Evolutionary conservation across 345 rosid genomes (phyloP).

Genomic region (Acer saccharum): DNA sequence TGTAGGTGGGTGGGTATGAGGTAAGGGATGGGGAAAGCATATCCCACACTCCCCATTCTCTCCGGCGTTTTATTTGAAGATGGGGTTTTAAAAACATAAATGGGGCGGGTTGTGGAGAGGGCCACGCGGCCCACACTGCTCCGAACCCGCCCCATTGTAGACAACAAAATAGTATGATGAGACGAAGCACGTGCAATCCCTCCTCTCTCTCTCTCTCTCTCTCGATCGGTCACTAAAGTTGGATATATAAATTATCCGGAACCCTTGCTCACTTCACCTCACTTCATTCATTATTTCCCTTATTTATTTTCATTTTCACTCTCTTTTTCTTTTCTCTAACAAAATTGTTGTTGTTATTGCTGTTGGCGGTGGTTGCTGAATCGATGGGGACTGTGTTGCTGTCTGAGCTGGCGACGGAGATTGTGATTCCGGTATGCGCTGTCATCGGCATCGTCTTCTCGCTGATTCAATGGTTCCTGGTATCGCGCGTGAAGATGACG

Average conservation of each 20-base stretch:
- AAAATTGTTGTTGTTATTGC: no score
- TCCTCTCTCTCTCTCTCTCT: background rate
- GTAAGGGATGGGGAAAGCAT: no score
- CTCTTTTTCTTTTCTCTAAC: background rate
- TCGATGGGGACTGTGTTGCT: slow-evolving; percentile 37
- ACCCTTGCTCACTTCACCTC: background rate
- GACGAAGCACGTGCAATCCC: background rate
- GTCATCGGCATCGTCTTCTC: slow-evolving; percentile 72
- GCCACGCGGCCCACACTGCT: no score
- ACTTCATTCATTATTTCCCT: no score
- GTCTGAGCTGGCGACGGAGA: slow-evolving; percentile 68
- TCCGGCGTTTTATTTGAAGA: no score
- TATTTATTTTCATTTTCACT: background rate
- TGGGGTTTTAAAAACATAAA: no score
- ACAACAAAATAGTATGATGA: background rate
- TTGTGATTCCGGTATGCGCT: slow-evolving; percentile 63
- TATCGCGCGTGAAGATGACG: slow-evolving; percentile 59
- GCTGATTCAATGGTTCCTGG: slow-evolving; percentile 65
- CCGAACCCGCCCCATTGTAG: no score
- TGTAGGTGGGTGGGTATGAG: no score
- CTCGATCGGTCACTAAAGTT: background rate
- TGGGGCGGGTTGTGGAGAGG: no score
- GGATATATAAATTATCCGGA: background rate
- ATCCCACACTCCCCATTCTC: no score
- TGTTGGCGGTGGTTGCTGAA: background rate